Conservation (phyloP, 257 asterid species). For the Coffea canephora region DNA sequence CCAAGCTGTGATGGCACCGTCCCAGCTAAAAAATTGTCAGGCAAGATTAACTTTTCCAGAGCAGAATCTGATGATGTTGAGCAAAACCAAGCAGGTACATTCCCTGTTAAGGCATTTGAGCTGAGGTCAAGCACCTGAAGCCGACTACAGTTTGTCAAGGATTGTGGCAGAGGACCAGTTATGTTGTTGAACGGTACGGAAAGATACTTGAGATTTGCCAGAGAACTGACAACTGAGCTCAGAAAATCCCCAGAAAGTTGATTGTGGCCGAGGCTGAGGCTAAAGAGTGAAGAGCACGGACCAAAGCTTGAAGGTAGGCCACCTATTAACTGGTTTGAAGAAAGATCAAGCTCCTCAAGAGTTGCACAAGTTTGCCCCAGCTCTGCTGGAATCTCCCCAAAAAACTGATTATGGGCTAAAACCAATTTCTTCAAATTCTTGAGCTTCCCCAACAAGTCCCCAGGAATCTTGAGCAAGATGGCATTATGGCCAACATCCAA, state of each 20-base stretch:
- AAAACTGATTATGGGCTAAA: slow-evolving; percentile 53
- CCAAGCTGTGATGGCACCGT: slow-evolving; percentile 62
- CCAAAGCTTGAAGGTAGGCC: slow-evolving; percentile 58
- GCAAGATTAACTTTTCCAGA: slow-evolving; percentile 57
- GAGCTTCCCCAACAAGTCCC: slow-evolving; percentile 42
- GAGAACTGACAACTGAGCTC: slow-evolving; percentile 58
- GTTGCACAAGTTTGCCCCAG: slow-evolving; percentile 51
- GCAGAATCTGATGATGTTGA: slow-evolving; percentile 33
- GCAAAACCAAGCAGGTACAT: slow-evolving; percentile 68
- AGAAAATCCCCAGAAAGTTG: slow-evolving; percentile 77
- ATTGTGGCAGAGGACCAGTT: slow-evolving; percentile 61
- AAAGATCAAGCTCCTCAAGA: slow-evolving; percentile 79
- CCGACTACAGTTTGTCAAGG: slow-evolving; percentile 51
- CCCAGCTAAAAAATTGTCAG: slow-evolving; percentile 67
- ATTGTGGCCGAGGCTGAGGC: slow-evolving; percentile 65
- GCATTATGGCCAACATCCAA: slow-evolving; percentile 59
- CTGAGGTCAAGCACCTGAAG: slow-evolving; percentile 80
- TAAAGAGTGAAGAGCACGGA: slow-evolving; percentile 51
- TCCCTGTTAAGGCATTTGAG: slow-evolving; percentile 63
- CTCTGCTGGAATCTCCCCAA: slow-evolving; percentile 63
- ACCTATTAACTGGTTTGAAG: slow-evolving; percentile 54
- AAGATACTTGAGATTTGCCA: slow-evolving; percentile 49
- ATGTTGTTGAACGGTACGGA: slow-evolving; percentile 62
- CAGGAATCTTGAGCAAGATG: slow-evolving; percentile 54
- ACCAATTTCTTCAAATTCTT: slow-evolving; percentile 48